Base-by-base conservation (phyloP, 2,329 filamentous ascomycete genomes). In the Exophiala sp. region DNA sequence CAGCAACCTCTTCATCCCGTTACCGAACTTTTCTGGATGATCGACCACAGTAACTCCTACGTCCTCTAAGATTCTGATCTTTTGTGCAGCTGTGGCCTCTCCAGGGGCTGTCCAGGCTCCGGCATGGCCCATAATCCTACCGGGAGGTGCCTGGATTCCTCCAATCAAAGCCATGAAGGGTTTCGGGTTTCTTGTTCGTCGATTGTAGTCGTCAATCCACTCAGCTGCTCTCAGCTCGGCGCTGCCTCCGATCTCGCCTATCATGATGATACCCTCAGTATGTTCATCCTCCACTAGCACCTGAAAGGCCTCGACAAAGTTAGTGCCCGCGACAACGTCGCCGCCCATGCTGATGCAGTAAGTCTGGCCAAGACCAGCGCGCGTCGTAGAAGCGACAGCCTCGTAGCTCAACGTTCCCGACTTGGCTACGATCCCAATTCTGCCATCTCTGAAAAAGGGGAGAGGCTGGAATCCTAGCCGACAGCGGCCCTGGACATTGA, bases 371-470 rank as follows among this genome's bases (percentile, higher is more conserved):
- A 90, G 70, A 0, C 86, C 85, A n/a, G 79, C 82, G 53, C 81
- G 74, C 5, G 83, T 86, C 19, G 86, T 81, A 1, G 84, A 82
- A 0, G 83, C 86, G 1, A 89, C 86, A 1, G 86, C 81, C 65
- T 91, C 86, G 61, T 90, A 91, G 54, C 84, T 88, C 34, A 91
- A 69, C 0, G 86, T 91, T 1, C 86, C 86, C 0, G 84, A 88
- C 64, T 88, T 89, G n/a, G 85, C 84, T 2, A 87, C 79, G 47
- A 91, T 86, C 1, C 85, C 86, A 18, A 91, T 73, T 49, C 79
- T 77, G 0, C 85, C 86, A 0, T 80, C 76, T 50, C 74, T 71
- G 62, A 88, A 90, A 50, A 82, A 87, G 0, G 83, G 78, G 10
- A 90, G 70, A 3, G 86, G 86, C 64, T 89, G 85, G 63, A 90